Evolutionary conservation across 2,329 filamentous ascomycete genomes (phyloP).

Genomic region (Emydomyces testavorans): DNA sequence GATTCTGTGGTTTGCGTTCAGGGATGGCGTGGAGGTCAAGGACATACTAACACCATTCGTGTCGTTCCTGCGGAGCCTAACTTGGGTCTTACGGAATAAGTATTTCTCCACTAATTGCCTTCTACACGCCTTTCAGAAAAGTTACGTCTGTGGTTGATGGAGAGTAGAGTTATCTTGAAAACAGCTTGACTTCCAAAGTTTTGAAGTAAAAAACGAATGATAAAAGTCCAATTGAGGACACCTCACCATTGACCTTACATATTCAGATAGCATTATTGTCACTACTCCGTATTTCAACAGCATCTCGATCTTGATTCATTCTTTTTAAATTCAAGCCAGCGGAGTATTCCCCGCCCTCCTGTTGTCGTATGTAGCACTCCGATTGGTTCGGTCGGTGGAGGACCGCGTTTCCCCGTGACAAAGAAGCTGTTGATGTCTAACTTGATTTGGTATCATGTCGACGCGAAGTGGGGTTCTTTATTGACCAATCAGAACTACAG

Average conservation of each 20-base stretch:
- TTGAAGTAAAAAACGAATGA: too few relatives aligned
- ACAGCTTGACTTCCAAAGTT: too few relatives aligned
- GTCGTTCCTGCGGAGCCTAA: conserved; percentile 40
- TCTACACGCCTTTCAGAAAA: neutral
- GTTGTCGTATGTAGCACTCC: neutral
- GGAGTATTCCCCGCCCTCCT: neutral
- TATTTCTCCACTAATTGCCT: neutral
- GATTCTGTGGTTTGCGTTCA: conserved; percentile 58
- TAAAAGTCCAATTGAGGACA: too few relatives aligned
- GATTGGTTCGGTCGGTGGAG: neutral
- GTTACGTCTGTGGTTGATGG: too few relatives aligned
- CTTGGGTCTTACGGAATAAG: conserved; percentile 26
- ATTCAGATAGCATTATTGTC: too few relatives aligned
- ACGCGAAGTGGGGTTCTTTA: neutral
- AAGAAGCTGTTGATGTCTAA: neutral
- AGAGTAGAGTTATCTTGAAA: too few relatives aligned
- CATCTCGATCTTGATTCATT: neutral
- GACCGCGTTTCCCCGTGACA: neutral
- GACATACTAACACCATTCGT: conserved; percentile 55
- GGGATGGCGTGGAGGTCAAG: conserved; percentile 56
- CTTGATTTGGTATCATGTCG: neutral
- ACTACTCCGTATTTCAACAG: neutral
- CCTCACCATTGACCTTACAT: too few relatives aligned
- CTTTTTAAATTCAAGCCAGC: neutral
- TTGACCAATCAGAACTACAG: neutral